Evolutionary conservation across 148 eudicot genomes (phyloP).

Genomic region (Beta vulgaris): DNA sequence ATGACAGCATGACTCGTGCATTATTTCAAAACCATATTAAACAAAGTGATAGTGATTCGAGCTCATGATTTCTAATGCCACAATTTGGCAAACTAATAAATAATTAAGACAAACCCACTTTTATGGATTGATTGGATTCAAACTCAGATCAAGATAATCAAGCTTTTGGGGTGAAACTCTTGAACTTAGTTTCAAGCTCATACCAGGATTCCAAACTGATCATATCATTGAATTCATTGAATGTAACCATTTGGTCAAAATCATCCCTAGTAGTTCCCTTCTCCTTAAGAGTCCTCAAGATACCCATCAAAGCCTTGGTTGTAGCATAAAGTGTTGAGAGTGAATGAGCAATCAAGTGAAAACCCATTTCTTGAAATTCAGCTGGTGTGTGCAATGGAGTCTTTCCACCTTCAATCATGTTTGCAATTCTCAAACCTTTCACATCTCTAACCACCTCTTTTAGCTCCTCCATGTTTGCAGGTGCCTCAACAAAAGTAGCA

Average conservation of each 20-base stretch:
- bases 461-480: slow-evolving; percentile 19
- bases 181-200: slow-evolving; percentile 15
- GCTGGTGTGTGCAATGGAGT: slow-evolving; percentile 36
- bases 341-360: slow-evolving; percentile 25
- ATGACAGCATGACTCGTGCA: neutral
- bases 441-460: slow-evolving; percentile 11
- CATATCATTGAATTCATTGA: slow-evolving; percentile 24
- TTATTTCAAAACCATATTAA: neutral
- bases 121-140: slow-evolving; percentile 10
- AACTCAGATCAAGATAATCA: slow-evolving; percentile 26
- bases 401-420: slow-evolving; percentile 39
- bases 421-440: slow-evolving; percentile 28
- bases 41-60: neutral
- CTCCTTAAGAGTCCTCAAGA: slow-evolving; percentile 21
- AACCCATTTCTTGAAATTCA: slow-evolving; percentile 36
- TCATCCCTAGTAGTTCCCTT: slow-evolving; percentile 33
- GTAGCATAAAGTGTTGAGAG: slow-evolving; percentile 28
- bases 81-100: neutral
- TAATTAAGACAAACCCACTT: neutral
- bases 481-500: slow-evolving; percentile 31
- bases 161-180: slow-evolving; percentile 20
- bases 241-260: slow-evolving; percentile 27
- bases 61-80: neutral
- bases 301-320: slow-evolving; percentile 26
- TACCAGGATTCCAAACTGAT: slow-evolving; percentile 30